Evolutionary conservation across 257 asterid genomes (phyloP).

Genomic region (Cruciata laevipes): DNA sequence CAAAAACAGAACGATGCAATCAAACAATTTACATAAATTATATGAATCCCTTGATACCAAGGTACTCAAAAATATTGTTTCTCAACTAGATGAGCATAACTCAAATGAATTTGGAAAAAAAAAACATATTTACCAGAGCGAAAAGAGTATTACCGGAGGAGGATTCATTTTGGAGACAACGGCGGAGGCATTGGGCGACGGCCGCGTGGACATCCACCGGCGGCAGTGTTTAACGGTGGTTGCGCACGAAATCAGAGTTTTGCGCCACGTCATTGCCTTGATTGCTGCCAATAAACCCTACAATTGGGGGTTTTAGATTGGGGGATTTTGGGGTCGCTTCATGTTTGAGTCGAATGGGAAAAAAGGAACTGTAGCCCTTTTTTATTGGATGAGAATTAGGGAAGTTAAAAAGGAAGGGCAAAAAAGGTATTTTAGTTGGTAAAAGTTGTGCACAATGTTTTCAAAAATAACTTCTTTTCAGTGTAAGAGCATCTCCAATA

Average conservation of each 20-base stretch:
- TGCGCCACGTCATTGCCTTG: slow-evolving; percentile 48
- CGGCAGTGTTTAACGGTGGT: slow-evolving; percentile 39
- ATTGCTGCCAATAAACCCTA: not conserved
- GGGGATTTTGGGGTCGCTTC: too few species aligned
- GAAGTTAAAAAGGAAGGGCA: too few species aligned
- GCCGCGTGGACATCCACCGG: slow-evolving; percentile 33
- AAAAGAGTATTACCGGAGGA: slow-evolving; percentile 53
- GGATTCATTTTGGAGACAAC: slow-evolving; percentile 77
- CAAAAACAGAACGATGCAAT: not conserved
- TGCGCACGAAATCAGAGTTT: slow-evolving; percentile 28
- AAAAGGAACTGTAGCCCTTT: too few species aligned
- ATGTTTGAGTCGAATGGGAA: too few species aligned
- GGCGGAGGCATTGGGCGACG: slow-evolving; percentile 39
- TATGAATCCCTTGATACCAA: not conserved
- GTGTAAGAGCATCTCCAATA: too few species aligned
- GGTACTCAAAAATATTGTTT: too few species aligned
- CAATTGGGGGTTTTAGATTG: not conserved
- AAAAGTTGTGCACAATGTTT: too few species aligned
- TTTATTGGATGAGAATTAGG: too few species aligned
- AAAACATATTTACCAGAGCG: too few species aligned
- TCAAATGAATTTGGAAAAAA: not conserved
- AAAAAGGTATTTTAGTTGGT: too few species aligned
- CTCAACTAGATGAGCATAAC: not conserved
- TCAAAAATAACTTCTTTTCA: too few species aligned
- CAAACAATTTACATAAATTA: not conserved